Evolutionary conservation across 2,329 filamentous ascomycete genomes (phyloP).

Genomic region (Fragosphaeria purpurea): DNA sequence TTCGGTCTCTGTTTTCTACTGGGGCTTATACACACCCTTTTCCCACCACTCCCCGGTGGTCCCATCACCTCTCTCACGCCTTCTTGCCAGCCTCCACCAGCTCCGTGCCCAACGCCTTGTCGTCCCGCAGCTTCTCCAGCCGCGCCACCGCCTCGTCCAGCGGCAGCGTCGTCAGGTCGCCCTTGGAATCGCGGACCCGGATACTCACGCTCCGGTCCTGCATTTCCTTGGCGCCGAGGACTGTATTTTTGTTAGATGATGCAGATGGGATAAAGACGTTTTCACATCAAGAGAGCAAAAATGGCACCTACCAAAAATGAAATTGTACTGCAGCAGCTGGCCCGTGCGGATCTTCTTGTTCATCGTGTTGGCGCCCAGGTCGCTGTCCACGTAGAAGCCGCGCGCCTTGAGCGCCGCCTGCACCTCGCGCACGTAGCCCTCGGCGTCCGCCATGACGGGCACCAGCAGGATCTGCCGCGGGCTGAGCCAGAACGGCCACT

Average conservation of each 20-base stretch:
- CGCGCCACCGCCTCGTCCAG: constrained; percentile 12
- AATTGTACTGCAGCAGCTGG: constrained; percentile 75
- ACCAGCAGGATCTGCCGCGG: constrained; percentile 74
- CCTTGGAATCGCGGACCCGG: constrained; percentile 16
- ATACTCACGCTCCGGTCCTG: constrained; percentile 17
- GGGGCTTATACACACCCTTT: no score
- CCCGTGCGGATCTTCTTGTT: constrained; percentile 83
- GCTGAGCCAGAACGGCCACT: constrained; percentile 84
- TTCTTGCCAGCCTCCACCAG: constrained; percentile 2
- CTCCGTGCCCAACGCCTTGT: constrained; percentile 10
- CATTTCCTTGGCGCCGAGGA: constrained; percentile 17
- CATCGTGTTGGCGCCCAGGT: constrained; percentile 67
- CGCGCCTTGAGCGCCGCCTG: constrained; percentile 56
- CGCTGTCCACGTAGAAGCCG: constrained; percentile 61
- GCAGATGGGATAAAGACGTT: no score
- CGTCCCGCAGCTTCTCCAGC: constrained; percentile 10
- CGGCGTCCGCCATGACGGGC: constrained; percentile 61
- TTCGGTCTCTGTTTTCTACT: not conserved
- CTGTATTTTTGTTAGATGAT: not conserved
- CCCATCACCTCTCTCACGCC: not conserved
- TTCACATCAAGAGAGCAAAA: not conserved
- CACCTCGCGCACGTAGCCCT: constrained; percentile 68
- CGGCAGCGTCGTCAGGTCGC: constrained; percentile 12
- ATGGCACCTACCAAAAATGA: constrained; percentile 54
- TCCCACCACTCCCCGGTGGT: no score